These are phyloP conservation scores for Podila clonocystis DNA, from an alignment of 192 early-diverging fungal genomes.

Conservation along the genomic window DNA sequence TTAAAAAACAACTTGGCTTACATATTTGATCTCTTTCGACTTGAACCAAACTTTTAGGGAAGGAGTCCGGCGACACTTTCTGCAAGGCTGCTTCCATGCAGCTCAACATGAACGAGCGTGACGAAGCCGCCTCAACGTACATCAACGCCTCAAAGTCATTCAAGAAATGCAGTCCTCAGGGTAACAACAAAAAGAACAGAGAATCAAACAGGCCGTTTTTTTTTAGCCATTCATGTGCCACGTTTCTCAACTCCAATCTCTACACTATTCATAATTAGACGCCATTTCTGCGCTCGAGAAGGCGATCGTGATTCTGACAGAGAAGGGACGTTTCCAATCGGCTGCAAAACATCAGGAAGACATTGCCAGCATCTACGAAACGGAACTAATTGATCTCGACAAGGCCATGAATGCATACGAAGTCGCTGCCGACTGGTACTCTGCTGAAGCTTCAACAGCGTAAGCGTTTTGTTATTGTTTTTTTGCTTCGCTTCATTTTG, in stretches of 20 bases:
- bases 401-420: slow-evolving; percentile 90
- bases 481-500: not conserved
- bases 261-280: slow-evolving; percentile 51
- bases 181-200: slow-evolving; percentile 23
- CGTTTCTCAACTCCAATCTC: not conserved
- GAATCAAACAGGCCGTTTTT: no score
- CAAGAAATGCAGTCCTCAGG: slow-evolving; percentile 85
- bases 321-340: slow-evolving; percentile 84
- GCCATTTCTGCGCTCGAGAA: slow-evolving; percentile 77
- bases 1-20: not conserved
- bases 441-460: slow-evolving; percentile 90
- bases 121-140: slow-evolving; percentile 88
- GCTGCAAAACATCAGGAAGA: slow-evolving; percentile 97
- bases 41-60: slow-evolving; percentile 62
- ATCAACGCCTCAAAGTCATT: slow-evolving; percentile 90
- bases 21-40: not conserved
- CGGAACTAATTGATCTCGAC: slow-evolving; percentile 80
- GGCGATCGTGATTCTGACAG: slow-evolving; percentile 86
- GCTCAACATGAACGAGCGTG: slow-evolving; percentile 77
- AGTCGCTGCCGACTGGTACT: slow-evolving; percentile 92
- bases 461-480: slow-evolving; percentile 54
- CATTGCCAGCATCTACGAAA: slow-evolving; percentile 92
- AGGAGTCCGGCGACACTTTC: slow-evolving; percentile 95
- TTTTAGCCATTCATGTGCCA: not conserved
- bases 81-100: slow-evolving; percentile 84